These are phyloP conservation scores for Podospora pseudocomata DNA, from an alignment of 495 filamentous ascomycete species.

Conservation along the genomic window DNA sequence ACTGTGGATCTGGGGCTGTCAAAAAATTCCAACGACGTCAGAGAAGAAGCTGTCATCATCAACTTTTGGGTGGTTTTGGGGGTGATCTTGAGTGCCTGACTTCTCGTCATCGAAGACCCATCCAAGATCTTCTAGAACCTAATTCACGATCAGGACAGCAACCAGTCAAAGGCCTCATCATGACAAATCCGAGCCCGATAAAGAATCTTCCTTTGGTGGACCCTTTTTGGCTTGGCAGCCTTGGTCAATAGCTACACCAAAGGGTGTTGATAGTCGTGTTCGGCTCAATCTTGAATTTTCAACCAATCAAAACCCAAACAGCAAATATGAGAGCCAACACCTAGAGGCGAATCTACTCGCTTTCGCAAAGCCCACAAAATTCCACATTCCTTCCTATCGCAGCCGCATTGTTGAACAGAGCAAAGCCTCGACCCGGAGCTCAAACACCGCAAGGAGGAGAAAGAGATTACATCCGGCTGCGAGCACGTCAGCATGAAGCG, in stretches of 20 bases:
- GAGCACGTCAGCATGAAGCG: not conserved
- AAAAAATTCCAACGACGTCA: not conserved
- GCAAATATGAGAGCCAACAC: not conserved
- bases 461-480: not conserved
- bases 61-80: not conserved
- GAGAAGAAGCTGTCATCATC: not conserved
- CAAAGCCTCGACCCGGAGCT: not conserved
- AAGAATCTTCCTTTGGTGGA: not conserved
- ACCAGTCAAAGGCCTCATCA: not conserved
- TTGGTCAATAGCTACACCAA: not conserved
- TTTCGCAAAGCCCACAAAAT: conserved; percentile 1
- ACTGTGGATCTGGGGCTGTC: not conserved
- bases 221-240: not conserved
- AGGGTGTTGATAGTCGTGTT: not conserved
- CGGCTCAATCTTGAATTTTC: not conserved
- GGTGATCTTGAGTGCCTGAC: not conserved
- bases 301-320: not conserved
- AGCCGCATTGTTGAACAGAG: not conserved
- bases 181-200: not conserved
- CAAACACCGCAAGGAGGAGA: not conserved
- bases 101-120: not conserved
- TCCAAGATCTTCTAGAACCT: not conserved
- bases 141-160: not conserved
- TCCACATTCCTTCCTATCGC: not conserved
- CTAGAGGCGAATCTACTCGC: conserved; percentile 5